Base-by-base conservation (phyloP, 2,329 filamentous ascomycete genomes). In the Orbilia javanica region DNA sequence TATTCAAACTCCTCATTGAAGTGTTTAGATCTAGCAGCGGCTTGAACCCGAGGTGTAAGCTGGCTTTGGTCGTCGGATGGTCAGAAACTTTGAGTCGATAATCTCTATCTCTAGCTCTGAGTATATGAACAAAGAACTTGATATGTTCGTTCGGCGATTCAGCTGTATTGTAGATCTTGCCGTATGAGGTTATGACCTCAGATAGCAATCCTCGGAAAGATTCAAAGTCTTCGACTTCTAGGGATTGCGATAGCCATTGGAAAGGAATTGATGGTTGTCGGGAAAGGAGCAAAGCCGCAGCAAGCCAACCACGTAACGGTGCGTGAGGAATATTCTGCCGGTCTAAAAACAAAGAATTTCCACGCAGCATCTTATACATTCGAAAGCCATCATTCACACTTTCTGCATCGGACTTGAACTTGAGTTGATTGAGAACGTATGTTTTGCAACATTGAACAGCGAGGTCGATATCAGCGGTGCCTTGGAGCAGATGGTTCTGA, bases 271-370 rank as follows among this genome's bases (percentile, higher is more conserved):
- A 50, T 3, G 67, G 67, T 20, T 31, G 44, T 18, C 11, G 29
- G 10, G 74, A 78, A 31, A 78, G 5, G 44, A 78, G 34, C 15
- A 78, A 31, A n/a, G 74, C 52, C 7, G 67, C 53, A 4, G 50
- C n/a, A 10, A 78, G 34, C 74, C 74, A 78, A 6, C 11, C 10
- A 15, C 42, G 46, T 34, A 77, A 52, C 1, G 44, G 44, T 34
- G 2, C 1, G 2, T 29, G 13, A n/a, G 44, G 52, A 39, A 39
- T 42, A n/a, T 10, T 13, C 8, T 36, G 22, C 20, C 22, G 22
- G 4, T 63, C 4, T 5, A 22, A 18, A 22, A 57, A 57, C 46
- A 31, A 4, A 1, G n/a, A 10, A 22, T 50, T 67, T 31, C 63
- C 44, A 29, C 20, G 50, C 8, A 50, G 48, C 65, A 57, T 48